Evolutionary conservation across 1,284 basidiomycete genomes (phyloP).

Genomic region (Chalciporus piperatoides): DNA sequence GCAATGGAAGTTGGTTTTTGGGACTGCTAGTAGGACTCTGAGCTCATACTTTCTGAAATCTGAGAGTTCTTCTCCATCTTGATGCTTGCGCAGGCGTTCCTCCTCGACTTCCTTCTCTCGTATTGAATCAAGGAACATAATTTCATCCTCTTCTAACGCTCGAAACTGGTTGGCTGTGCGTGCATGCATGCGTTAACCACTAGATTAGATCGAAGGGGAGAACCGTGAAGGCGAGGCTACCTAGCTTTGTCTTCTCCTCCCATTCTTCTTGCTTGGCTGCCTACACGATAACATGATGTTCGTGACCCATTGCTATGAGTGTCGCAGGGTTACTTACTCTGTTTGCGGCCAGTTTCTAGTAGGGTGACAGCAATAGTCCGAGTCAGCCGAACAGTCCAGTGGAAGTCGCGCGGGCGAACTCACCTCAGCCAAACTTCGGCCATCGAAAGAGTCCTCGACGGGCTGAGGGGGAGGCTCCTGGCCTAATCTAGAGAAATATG

Average conservation of each 20-base stretch:
- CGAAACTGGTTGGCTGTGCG: conserved; percentile 84
- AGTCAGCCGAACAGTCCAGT: conserved; percentile 34
- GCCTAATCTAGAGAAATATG: conserved; percentile 55
- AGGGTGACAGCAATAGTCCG: conserved; percentile 23
- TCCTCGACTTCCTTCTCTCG: conserved; percentile 72
- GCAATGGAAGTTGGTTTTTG: conserved; percentile 17
- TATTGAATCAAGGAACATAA: conserved; percentile 82
- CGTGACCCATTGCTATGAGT: conserved; percentile 17
- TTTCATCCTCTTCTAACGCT: conserved; percentile 86
- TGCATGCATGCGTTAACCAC: conserved; percentile 2
- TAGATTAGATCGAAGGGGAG: conserved; percentile 7
- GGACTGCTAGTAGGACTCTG: conserved; percentile 1
- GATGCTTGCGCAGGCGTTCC: conserved; percentile 67
- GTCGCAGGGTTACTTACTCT: conserved; percentile 47
- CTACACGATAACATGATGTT: conserved; percentile 50
- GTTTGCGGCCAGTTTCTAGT: conserved; percentile 81
- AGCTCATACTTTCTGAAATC: conserved; percentile 69
- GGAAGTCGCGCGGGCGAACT: conserved; percentile 28
- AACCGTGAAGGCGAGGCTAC: conserved; percentile 33
- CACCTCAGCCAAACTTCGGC: conserved; percentile 87
- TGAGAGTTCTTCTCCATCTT: conserved; percentile 78
- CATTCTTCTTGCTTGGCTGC: conserved; percentile 90
- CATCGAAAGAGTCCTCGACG: conserved; percentile 77
- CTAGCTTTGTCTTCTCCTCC: conserved; percentile 89
- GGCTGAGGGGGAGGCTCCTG: conserved; percentile 83